Base-by-base conservation (phyloP, 768 basidiomycete genomes). In the Boletus pseudo-olivaceus region DNA sequence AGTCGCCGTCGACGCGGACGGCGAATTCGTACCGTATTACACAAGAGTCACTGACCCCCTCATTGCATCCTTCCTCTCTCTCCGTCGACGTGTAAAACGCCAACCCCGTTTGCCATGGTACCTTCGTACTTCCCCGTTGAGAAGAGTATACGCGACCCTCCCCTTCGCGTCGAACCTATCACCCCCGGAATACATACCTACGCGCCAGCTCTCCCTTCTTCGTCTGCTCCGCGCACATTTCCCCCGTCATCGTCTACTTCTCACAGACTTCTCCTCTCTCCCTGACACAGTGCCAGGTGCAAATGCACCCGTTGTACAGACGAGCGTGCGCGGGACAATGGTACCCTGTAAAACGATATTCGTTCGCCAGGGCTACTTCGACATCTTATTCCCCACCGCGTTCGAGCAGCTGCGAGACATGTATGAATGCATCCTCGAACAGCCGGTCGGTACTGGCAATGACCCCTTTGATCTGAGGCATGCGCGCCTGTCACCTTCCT, bases 341-440 rank as follows among this genome's bases (percentile, higher is more conserved):
- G 87, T 98, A 2, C 90, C 97, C 5, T 94, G 92, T 64, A 78
- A 85, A 58, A 98, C 91, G 14, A 79, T 97, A 53, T 83, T 96
- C 62, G 97, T 99, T 54, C 86, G 85, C 62, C 96, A 90, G 65
- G 97, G 97, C 8, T 95, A 86, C 74, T 99, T 99, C 70, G 97
- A 99, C 70, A 98, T 98, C 56, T 92, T 99, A 76, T 99, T 99
- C 75, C 97, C 97, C 10, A 98, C 96, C 12, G 76, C 91, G 67
- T 98, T 98, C 59, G 82, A 81, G 49, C 80, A 78, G 20, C 78
- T 98, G 50, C 78, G 90, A 44, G 92, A 96, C 67, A 90, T 95
- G 83, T 98, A 98, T 72, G 90, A 94, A 65, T 78, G 84, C 60
- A 79, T 87, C 51, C 82, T 98, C 55, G 80, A 85, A 35, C 80